Evolutionary conservation across 768 basidiomycete species (phyloP).

Genomic region (Suillus bovinus): DNA sequence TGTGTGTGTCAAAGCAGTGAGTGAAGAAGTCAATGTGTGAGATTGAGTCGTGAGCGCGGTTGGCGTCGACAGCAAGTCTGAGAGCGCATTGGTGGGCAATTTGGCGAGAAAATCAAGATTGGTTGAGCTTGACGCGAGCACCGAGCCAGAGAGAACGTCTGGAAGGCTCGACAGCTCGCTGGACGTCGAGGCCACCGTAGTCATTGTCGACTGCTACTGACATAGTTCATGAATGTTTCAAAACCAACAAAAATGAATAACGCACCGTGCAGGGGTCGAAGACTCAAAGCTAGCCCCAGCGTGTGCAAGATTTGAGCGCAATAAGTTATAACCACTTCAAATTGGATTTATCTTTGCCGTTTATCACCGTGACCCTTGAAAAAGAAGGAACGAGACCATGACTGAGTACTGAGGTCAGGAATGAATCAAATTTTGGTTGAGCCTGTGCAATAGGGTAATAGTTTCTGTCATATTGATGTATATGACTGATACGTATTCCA

Average conservation of each 20-base stretch:
- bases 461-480: neutral
- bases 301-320: neutral
- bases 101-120: conserved; percentile 58
- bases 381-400: too few relatives aligned
- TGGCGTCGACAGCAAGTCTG: conserved; percentile 73
- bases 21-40: conserved; percentile 83
- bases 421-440: neutral
- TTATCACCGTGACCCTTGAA: neutral
- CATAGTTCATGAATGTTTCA: neutral
- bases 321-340: neutral
- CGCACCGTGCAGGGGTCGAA: neutral
- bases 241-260: neutral
- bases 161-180: conserved; percentile 25
- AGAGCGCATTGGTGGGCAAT: conserved; percentile 64
- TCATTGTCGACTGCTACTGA: conserved; percentile 19
- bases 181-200: conserved; percentile 7
- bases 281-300: neutral
- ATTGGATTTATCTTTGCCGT: neutral
- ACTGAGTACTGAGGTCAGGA: too few relatives aligned
- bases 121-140: conserved; percentile 8
- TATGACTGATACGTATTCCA: neutral
- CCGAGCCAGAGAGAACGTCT: conserved; percentile 27
- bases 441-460: neutral
- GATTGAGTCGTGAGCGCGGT: conserved; percentile 77
- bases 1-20: conserved; percentile 87